Evolutionary conservation across 2,329 filamentous ascomycete species (phyloP), one percentile per base, ranked within the genome.

Genomic region (Chrysoporthe puriensis): DNA sequence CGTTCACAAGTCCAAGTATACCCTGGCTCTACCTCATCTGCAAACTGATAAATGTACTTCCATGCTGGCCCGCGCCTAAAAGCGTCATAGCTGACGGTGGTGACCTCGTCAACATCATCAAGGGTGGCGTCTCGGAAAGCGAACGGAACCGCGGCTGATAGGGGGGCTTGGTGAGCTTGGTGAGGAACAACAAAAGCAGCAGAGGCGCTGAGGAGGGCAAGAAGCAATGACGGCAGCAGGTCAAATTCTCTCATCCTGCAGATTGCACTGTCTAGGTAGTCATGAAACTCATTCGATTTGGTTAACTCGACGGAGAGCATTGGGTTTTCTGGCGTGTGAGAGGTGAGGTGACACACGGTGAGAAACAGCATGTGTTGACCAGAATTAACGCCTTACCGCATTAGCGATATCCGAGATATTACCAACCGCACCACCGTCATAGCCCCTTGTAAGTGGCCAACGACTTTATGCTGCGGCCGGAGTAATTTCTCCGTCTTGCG

Each of bases 51-150:
- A 14, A 69, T 54, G 42, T 69, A 69, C 5, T 48, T 56, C 43
- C 44, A 67, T 40, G 48, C 0, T 1, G 62, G 57, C 36, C n/a
- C 16, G 18, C 50, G 60, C 18, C 46, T 48, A 58, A 69, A 69
- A 7, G 68, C 68, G 3, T 67, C 65, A 16, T 64, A 43, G 21
- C 13, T 13, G 5, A 67, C 68, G 13, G 62, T 63, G n/a, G 32
- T 62, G 8, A 67, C 48, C 34, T 67, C 68, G 44, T 69, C 68
- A n/a, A 67, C 11, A 16, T 69, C 68, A n/a, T 59, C 62, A 16
- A 65, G 40, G 11, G 58, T 62, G 50, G 68, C 68, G 46, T 67
- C 61, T 40, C 68, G 68, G 18, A 67, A 56, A 8, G 44, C 42
- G 36, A 54, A 67, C 11, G 64, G 65, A 21, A 59, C 18, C 2